phyloP scores from a whole-genome alignment of 2,329 filamentous ascomycete genomes.

The Phaeomoniella chlamydospora region DNA sequence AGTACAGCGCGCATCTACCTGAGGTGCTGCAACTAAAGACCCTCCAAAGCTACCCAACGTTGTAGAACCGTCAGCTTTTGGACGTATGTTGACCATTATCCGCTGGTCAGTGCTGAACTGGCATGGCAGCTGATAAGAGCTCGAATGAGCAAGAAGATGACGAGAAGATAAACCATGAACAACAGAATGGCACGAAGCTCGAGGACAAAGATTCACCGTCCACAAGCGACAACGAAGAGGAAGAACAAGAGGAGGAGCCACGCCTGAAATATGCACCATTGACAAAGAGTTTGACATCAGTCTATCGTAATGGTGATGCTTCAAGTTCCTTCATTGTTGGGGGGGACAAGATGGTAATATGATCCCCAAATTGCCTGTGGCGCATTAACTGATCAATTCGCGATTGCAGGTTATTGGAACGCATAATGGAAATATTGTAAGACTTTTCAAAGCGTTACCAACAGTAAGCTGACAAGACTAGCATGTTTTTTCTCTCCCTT shows the following conservation, averaged over 20 bases:
- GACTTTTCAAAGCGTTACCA: conserved; percentile 16
- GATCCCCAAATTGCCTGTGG: conserved; percentile 1
- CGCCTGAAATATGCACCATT: conserved; percentile 83
- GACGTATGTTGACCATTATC: background rate
- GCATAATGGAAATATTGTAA: conserved; percentile 90
- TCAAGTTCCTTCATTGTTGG: conserved; percentile 82
- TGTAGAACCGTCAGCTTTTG: no score
- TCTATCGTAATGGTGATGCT: conserved; percentile 91
- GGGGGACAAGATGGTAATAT: conserved; percentile 84
- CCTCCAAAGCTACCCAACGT: no score
- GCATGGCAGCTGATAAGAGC: conserved; percentile 14
- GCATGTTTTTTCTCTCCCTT: conserved; percentile 76
- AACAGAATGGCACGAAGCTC: conserved; percentile 5
- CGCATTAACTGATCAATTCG: conserved; percentile 2
- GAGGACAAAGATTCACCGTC: conserved; percentile 29
- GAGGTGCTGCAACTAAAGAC: no score
- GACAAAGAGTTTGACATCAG: conserved; percentile 60
- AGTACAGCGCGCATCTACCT: no score
- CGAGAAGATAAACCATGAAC: conserved; percentile 2
- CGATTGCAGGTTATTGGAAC: conserved; percentile 65
- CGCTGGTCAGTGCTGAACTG: background rate
- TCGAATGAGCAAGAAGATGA: conserved; percentile 11
- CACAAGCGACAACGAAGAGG: conserved; percentile 55
- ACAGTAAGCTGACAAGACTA: conserved; percentile 24
- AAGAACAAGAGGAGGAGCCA: conserved; percentile 86